Evolutionary conservation across 176 grass and related monocot genomes (phyloP).

Genomic region (Cenchrus purpureus): DNA sequence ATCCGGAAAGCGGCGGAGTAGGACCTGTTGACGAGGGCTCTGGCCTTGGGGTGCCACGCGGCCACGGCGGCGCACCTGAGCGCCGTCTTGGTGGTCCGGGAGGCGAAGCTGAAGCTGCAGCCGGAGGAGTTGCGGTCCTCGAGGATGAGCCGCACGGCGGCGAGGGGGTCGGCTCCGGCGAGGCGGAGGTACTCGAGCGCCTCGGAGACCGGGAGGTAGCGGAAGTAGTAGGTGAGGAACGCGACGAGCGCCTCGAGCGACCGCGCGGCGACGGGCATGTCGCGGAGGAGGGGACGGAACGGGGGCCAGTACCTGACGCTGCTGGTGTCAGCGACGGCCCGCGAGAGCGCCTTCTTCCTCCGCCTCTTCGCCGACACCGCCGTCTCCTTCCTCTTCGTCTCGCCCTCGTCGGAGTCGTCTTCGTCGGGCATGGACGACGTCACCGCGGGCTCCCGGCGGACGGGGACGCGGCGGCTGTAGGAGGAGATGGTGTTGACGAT

Average conservation of each 20-base stretch:
- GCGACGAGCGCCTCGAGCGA: conserved; percentile 28
- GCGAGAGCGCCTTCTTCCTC: background rate
- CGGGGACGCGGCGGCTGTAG: background rate
- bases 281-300: background rate
- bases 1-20: background rate
- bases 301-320: background rate
- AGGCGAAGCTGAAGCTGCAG: conserved; percentile 13
- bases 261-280: background rate
- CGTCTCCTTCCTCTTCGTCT: background rate
- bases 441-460: background rate
- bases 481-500: conserved; percentile 17
- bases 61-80: conserved; percentile 9
- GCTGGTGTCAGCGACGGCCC: background rate
- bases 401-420: background rate
- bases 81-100: conserved; percentile 16
- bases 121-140: background rate
- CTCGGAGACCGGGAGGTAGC: background rate
- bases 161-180: background rate
- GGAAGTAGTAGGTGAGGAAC: conserved; percentile 39
- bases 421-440: background rate
- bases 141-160: conserved; percentile 22
- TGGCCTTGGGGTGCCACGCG: background rate
- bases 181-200: conserved; percentile 35
- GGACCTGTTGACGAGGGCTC: background rate
- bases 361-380: background rate